Conservation (phyloP, 2,329 filamentous ascomycete genomes). For the Hypoxylon sp. region DNA sequence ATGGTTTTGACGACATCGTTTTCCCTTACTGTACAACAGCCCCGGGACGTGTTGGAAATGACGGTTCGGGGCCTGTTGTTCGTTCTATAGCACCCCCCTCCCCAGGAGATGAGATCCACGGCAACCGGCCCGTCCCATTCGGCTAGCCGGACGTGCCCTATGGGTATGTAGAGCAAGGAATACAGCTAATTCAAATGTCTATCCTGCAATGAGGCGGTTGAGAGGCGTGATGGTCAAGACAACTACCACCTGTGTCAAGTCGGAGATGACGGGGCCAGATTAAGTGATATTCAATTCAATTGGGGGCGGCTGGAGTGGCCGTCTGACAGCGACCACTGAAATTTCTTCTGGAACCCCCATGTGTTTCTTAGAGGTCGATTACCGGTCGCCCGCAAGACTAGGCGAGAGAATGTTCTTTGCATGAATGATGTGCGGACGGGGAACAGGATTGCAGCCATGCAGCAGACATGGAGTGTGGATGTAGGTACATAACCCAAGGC, state of each 20-base stretch:
- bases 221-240: constrained; percentile 1
- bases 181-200: not conserved
- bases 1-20: constrained; percentile 9
- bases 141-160: constrained; percentile 25
- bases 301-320: constrained; percentile 5
- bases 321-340: constrained; percentile 10
- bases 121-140: constrained; percentile 43
- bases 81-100: constrained; percentile 26
- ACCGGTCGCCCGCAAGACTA: constrained; percentile 18
- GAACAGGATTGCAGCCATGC: constrained; percentile 4
- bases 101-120: constrained; percentile 37
- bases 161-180: constrained; percentile 3
- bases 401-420: constrained; percentile 35
- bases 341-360: constrained; percentile 36
- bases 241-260: constrained; percentile 1
- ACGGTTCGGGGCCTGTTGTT: constrained; percentile 2
- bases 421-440: constrained; percentile 25
- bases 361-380: constrained; percentile 2
- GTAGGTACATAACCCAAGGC: constrained; percentile 3
- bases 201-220: constrained; percentile 6
- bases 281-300: constrained; percentile 1
- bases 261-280: constrained; percentile 11
- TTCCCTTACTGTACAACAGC: constrained; percentile 12
- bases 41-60: constrained; percentile 10
- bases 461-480: not conserved